Conservation (phyloP, 148 eudicot species). For the Fagopyrum tataricum region DNA sequence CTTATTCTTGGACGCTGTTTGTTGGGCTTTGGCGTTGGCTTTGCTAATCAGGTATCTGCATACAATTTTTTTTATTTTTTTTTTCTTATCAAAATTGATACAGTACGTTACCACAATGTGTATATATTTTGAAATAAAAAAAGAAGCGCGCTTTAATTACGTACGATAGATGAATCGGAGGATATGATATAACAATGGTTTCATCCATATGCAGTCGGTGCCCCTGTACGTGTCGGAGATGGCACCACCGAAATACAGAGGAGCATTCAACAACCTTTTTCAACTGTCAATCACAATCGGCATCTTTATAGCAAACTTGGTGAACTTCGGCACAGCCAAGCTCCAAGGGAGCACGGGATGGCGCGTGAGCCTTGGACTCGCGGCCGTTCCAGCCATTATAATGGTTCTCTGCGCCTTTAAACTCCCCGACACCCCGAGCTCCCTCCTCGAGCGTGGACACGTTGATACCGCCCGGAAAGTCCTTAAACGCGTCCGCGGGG, state of each 20-base stretch:
- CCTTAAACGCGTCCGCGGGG: slow-evolving; percentile 51
- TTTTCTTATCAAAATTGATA: too few species aligned
- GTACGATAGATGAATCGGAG: too few species aligned
- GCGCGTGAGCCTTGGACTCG: slow-evolving; percentile 69
- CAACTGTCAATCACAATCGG: slow-evolving; percentile 71
- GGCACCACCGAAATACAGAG: slow-evolving; percentile 81
- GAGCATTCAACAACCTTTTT: slow-evolving; percentile 64
- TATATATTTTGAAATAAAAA: too few species aligned
- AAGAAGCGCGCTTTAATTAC: too few species aligned
- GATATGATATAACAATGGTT: too few species aligned
- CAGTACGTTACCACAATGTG: too few species aligned
- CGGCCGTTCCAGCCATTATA: slow-evolving; percentile 65
- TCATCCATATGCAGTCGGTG: slow-evolving; percentile 32
- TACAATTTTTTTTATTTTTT: too few species aligned
- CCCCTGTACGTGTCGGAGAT: slow-evolving; percentile 74
- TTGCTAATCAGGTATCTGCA: slow-evolving; percentile 66
- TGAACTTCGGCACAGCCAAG: slow-evolving; percentile 61
- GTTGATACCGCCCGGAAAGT: slow-evolving; percentile 33
- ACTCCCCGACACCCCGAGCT: slow-evolving; percentile 82
- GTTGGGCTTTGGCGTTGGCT: slow-evolving; percentile 56
- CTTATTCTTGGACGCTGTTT: slow-evolving; percentile 46
- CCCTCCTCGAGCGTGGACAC: slow-evolving; percentile 57
- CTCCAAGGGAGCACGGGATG: slow-evolving; percentile 57
- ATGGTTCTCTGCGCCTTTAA: slow-evolving; percentile 47
- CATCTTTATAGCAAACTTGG: slow-evolving; percentile 54